phyloP scores from a whole-genome alignment of 2,329 filamentous ascomycete genomes.

The Hypomyces rosellus region DNA sequence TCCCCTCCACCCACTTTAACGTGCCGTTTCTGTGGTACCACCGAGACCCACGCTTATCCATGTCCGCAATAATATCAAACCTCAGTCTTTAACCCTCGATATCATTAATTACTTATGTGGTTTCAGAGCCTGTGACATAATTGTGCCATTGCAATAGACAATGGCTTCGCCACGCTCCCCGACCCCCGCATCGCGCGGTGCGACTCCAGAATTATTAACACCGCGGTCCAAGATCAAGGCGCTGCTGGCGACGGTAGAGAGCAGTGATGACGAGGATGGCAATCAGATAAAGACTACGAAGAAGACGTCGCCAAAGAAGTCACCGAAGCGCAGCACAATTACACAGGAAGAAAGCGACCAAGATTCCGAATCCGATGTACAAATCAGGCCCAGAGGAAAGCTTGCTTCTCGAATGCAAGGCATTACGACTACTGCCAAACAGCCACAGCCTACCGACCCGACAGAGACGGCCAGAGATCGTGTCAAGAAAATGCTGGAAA shows the following conservation, averaged over 20 bases:
- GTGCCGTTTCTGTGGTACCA: conserved; percentile 4
- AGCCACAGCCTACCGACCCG: conserved; percentile 12
- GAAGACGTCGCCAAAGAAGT: conserved; percentile 12
- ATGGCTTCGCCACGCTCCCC: conserved; percentile 46
- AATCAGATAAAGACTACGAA: conserved; percentile 11
- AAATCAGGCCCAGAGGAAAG: conserved; percentile 51
- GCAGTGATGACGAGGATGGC: conserved; percentile 41
- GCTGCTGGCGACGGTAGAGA: conserved; percentile 44
- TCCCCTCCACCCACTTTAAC: conserved; percentile 20
- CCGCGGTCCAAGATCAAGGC: conserved; percentile 51
- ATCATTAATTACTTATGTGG: neutral
- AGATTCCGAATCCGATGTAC: conserved; percentile 35
- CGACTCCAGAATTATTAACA: conserved; percentile 38
- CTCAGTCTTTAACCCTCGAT: neutral
- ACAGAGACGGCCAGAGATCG: conserved; percentile 34
- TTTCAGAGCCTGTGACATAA: neutral
- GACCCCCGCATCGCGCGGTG: conserved; percentile 37
- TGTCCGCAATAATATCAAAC: neutral
- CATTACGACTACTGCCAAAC: conserved; percentile 15
- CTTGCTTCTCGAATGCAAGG: conserved; percentile 59
- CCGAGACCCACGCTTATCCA: neutral
- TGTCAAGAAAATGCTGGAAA: conserved; percentile 37
- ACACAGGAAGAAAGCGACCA: conserved; percentile 23
- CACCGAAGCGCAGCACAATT: conserved; percentile 3
- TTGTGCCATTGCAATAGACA: conserved; percentile 13